Evolutionary conservation across 495 filamentous ascomycete species (phyloP).

Genomic region (Niebla homalea): DNA sequence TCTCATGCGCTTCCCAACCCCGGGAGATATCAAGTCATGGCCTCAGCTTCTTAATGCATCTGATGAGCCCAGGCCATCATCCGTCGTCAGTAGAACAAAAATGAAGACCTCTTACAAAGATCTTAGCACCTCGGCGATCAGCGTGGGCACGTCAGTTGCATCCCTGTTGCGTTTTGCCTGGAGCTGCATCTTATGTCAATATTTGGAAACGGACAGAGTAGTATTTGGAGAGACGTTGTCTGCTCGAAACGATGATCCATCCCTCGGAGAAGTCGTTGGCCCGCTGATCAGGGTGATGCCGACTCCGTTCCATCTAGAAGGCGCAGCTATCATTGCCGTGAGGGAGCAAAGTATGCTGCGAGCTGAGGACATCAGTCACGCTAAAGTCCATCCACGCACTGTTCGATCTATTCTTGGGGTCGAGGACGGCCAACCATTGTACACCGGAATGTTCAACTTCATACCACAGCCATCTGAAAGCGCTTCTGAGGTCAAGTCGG

Average conservation of each 20-base stretch:
- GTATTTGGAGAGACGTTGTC: slow-evolving; percentile 28
- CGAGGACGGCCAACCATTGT: slow-evolving; percentile 18
- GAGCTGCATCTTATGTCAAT: slow-evolving; percentile 20
- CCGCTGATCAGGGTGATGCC: slow-evolving; percentile 25
- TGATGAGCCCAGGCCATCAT: neutral
- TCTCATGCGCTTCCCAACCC: slow-evolving; percentile 12
- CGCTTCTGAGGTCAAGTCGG: neutral
- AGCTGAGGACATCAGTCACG: slow-evolving; percentile 16
- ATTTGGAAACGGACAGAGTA: slow-evolving; percentile 21
- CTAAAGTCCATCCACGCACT: slow-evolving; percentile 21
- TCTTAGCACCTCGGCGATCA: slow-evolving; percentile 14
- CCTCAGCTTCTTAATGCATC: slow-evolving; percentile 20
- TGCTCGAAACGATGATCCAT: slow-evolving; percentile 16
- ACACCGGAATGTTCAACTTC: slow-evolving; percentile 27
- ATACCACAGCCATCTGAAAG: slow-evolving; percentile 3
- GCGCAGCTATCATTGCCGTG: slow-evolving; percentile 14
- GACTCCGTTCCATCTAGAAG: slow-evolving; percentile 19
- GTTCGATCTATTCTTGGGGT: slow-evolving; percentile 19
- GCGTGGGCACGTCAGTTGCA: slow-evolving; percentile 21
- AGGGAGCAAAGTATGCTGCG: slow-evolving; percentile 18
- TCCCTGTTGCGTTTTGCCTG: slow-evolving; percentile 23
- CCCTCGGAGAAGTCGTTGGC: slow-evolving; percentile 20
- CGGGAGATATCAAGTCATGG: slow-evolving; percentile 19
- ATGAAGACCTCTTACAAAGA: slow-evolving; percentile 11
- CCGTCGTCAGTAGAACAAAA: neutral